phyloP scores from a whole-genome alignment of 2,329 filamentous ascomycete species.

The Fusarium xyrophilum region DNA sequence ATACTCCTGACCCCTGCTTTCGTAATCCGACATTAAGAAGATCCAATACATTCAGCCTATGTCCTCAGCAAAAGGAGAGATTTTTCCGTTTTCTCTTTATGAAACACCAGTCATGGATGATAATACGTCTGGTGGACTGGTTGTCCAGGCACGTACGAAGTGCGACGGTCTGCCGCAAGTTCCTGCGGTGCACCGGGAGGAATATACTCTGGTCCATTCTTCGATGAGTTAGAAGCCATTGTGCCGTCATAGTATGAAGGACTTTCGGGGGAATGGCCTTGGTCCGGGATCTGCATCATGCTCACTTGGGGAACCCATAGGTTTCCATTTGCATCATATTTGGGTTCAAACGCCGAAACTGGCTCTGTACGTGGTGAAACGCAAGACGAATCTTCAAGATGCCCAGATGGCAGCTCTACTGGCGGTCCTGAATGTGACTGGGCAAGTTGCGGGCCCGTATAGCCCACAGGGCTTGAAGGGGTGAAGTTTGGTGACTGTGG shows the following conservation, averaged over 20 bases:
- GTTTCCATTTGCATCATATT: conserved; percentile 45
- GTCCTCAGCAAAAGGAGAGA: not conserved
- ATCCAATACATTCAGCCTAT: conserved; percentile 2
- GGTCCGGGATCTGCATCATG: conserved; percentile 40
- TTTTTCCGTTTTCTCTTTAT: not conserved
- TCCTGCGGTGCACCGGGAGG: conserved; percentile 36
- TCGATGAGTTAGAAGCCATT: conserved; percentile 22
- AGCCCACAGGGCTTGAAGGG: conserved; percentile 29
- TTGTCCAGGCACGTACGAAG: conserved; percentile 10
- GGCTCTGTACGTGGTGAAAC: conserved; percentile 28
- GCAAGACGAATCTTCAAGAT: conserved; percentile 15
- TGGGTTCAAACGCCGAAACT: conserved; percentile 31
- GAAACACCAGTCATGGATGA: conserved; percentile 26
- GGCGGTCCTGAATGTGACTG: conserved; percentile 38
- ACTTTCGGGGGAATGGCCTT: conserved; percentile 29
- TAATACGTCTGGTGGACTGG: conserved; percentile 38
- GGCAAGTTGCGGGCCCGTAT: conserved; percentile 27
- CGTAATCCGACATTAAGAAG: conserved; percentile 12
- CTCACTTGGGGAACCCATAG: conserved; percentile 47
- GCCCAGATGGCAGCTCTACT: conserved; percentile 40
- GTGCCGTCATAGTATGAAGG: conserved; percentile 30
- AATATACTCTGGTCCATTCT: conserved; percentile 30
- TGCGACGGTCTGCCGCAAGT: conserved; percentile 32
- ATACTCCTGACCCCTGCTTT: conserved; percentile 24
- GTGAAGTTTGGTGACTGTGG: conserved; percentile 36